phyloP scores from a whole-genome alignment of 2,329 filamentous ascomycete genomes.

The Pyrenophora graminea region DNA sequence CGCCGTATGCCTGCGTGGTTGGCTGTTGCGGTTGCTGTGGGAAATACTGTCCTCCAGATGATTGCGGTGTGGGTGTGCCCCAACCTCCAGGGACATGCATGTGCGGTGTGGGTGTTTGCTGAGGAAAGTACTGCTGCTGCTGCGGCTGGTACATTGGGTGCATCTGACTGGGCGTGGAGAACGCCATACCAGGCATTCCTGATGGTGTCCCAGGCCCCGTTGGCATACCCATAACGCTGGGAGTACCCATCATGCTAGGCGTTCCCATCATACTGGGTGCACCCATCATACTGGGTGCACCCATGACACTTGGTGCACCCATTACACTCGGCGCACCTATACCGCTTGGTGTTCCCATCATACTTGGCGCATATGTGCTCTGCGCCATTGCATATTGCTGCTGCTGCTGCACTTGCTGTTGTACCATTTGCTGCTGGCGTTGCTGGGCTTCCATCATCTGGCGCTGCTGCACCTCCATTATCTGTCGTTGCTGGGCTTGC shows the following conservation, averaged over 20 bases:
- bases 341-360: constrained; percentile 28
- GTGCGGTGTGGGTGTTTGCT: constrained; percentile 31
- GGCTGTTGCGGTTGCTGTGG: constrained; percentile 21
- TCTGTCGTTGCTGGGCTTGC: constrained; percentile 36
- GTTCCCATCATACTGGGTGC: constrained; percentile 25
- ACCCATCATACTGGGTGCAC: constrained; percentile 31
- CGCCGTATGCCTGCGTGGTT: constrained; percentile 11
- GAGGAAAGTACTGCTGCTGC: constrained; percentile 37
- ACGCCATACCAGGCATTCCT: constrained; percentile 30
- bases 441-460: constrained; percentile 33
- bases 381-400: constrained; percentile 32
- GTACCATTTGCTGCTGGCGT: constrained; percentile 29
- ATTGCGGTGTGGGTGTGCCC: constrained; percentile 27
- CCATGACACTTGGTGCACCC: constrained; percentile 26
- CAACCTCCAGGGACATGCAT: constrained; percentile 36
- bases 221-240: constrained; percentile 25
- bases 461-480: constrained; percentile 29
- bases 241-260: constrained; percentile 32
- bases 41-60: constrained; percentile 14
- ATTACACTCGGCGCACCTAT: constrained; percentile 28
- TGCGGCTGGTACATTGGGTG: constrained; percentile 33
- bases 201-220: constrained; percentile 19
- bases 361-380: constrained; percentile 27
- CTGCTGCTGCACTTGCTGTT: constrained; percentile 35
- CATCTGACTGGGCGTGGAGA: constrained; percentile 33